Base-by-base conservation (phyloP, 2,329 filamentous ascomycete genomes). In the Sclerotinia spermophila region DNA sequence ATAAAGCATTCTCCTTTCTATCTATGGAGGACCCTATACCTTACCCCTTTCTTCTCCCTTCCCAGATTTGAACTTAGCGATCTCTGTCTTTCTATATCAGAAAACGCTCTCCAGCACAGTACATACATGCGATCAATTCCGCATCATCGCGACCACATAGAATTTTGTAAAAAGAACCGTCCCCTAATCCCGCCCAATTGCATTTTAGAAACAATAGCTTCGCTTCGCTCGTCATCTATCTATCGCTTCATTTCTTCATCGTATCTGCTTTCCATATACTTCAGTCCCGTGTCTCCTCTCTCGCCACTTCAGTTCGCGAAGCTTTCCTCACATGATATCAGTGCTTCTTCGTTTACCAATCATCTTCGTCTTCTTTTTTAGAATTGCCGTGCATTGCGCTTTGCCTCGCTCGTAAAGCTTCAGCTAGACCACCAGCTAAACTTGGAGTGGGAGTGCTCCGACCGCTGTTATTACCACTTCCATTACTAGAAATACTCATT, bases 341-440 rank as follows among this genome's bases (percentile, higher is more conserved):
- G 33, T 24, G 2, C 5, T 30, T 38, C 55, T 7, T 35, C 27
- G 27, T 74, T 66, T 77, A 79, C 77, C 78, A 80, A 71, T 79
- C 78, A 66, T 79, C 78, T 59, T 79, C 77, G 60, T 79, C 78
- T 72, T 79, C 76, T 48, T 72, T 75, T 5, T 78, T 92, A 89
- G 74, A 91, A 19, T 66, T 61, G 15, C 68, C 68, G 70, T 87
- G 84, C 80, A 87, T 88, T 77, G 86, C 88, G 77, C 90, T 89
- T 83, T 94, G 91, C 76, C 92, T 85, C 58, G 91, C 90, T 76
- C 92, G 83, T 76, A 96, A 82, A n/a, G 92, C 92, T 79, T 94
- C 92, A 3, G 92, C 92, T 75, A 96, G 81, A 60, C 91, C 92
- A 64, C 90, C 91, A 5, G 88, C 90, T 72, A 93, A 79, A 79